Evolutionary conservation across 2,329 filamentous ascomycete genomes (phyloP), one percentile per base, ranked within the genome.

Genomic region (Pseudonectria foliicola): DNA sequence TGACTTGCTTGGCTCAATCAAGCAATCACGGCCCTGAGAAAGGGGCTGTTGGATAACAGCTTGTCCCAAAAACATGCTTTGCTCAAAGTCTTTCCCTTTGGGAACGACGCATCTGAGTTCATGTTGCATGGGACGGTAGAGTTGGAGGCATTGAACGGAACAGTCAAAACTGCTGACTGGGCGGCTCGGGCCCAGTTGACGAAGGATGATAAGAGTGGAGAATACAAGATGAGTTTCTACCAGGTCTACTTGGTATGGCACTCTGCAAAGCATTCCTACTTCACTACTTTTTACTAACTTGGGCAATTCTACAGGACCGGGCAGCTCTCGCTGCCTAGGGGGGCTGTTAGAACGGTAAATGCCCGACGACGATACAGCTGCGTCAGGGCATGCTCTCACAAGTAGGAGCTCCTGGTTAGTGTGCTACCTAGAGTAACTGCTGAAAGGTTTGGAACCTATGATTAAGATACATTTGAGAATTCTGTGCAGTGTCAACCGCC

Each of bases 201-300:
- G 10, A 46, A 64, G 18, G 67, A 70, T 6, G 29, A 40, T 6
- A 60, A 61, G 29, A 66, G 70, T 29, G 74, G 69, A 4, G 66
- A 64, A 44, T 69, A 76, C 50, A 73, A 61, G 55, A 63, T 73
- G 60, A 56, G 62, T 21, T 70, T 66, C 42, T 75, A 75, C 51
- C 70, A 74, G 50, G 69, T 75, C 6, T 75, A 73, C 48, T 40
- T 74, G 45, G 70, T 72, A 41, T 58, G 67, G 59, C 8, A 11
- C n/a, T 2, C 3, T 7, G n/a, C 3, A 10, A 3, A 10, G 13
- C 11, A 15, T 14, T 21, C 18, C 18, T n/a, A n/a, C n/a, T n/a
- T 5, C 18, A 6, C 18, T 21, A 21, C 5, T 8, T 21, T 6
- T 21, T 21, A 21, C 18, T 21, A 8, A 21, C 18, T 8, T 6